Conservation (phyloP, 2,329 filamentous ascomycete genomes). For the Colletotrichum acutatum region DNA sequence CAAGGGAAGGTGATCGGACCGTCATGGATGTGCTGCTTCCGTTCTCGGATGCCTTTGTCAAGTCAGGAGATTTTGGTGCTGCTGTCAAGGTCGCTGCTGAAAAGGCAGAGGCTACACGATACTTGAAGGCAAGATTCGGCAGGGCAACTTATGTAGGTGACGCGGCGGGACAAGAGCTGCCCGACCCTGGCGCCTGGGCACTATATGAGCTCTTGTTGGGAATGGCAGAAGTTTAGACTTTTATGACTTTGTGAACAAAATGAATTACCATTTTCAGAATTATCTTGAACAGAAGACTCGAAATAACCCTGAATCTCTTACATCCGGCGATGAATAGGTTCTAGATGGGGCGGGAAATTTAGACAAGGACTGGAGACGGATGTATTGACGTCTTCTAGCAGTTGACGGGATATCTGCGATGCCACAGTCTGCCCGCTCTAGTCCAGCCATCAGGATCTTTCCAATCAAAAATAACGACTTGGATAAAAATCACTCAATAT, state of each 20-base stretch:
- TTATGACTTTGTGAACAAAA: neutral
- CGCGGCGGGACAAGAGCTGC: conserved; percentile 41
- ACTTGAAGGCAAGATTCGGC: conserved; percentile 43
- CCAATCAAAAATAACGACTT: no score
- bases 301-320: no score
- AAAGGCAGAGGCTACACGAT: conserved; percentile 43
- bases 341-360: no score
- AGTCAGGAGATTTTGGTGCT: conserved; percentile 30
- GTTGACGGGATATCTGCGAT: no score
- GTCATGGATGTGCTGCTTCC: conserved; percentile 40
- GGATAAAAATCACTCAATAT: no score
- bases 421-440: no score
- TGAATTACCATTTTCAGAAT: no score
- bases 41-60: conserved; percentile 36
- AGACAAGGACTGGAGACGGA: no score
- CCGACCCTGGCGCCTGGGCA: conserved; percentile 46
- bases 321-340: no score
- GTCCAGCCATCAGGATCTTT: no score
- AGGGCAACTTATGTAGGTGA: conserved; percentile 44
- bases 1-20: conserved; percentile 41
- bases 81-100: conserved; percentile 52
- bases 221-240: neutral
- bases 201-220: conserved; percentile 41
- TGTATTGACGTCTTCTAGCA: no score
- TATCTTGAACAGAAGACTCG: no score